Evolutionary conservation across 306 rosid species (phyloP).

Genomic region (Rosa persica): DNA sequence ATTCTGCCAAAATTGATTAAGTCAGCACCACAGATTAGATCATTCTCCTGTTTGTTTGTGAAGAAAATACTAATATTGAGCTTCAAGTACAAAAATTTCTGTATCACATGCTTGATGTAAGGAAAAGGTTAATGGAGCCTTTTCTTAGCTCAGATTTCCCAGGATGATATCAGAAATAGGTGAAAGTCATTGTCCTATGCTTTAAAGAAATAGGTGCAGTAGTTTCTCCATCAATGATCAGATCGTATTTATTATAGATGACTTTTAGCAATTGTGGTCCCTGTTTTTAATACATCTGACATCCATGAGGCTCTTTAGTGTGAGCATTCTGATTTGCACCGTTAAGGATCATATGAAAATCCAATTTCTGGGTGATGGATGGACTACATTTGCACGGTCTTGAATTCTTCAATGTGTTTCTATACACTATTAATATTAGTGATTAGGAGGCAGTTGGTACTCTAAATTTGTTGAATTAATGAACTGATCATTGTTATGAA

Average conservation of each 20-base stretch:
- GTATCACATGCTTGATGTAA: not conserved
- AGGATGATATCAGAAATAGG: slow-evolving; percentile 5
- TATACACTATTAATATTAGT: not conserved
- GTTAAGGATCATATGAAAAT: slow-evolving; percentile 13
- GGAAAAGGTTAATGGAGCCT: not conserved
- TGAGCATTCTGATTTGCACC: slow-evolving; percentile 6
- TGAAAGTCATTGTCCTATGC: not conserved
- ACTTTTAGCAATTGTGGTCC: slow-evolving; percentile 11
- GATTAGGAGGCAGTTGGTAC: not conserved
- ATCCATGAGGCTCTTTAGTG: slow-evolving; percentile 2
- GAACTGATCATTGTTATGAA: slow-evolving; percentile 7
- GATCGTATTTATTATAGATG: not conserved
- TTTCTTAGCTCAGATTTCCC: not conserved
- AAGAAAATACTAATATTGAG: too few relatives aligned
- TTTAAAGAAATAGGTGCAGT: not conserved
- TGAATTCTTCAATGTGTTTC: not conserved
- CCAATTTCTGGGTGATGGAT: slow-evolving; percentile 19
- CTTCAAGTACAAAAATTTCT: not conserved
- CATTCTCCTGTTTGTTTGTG: not conserved
- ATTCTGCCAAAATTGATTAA: not conserved
- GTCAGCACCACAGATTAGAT: not conserved
- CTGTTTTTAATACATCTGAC: slow-evolving; percentile 5
- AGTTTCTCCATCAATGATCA: slow-evolving; percentile 3
- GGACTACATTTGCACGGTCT: slow-evolving; percentile 39
- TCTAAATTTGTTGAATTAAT: not conserved